Base-by-base conservation (phyloP, 2,329 filamentous ascomycete genomes). In the Xylariaceae sp. region DNA sequence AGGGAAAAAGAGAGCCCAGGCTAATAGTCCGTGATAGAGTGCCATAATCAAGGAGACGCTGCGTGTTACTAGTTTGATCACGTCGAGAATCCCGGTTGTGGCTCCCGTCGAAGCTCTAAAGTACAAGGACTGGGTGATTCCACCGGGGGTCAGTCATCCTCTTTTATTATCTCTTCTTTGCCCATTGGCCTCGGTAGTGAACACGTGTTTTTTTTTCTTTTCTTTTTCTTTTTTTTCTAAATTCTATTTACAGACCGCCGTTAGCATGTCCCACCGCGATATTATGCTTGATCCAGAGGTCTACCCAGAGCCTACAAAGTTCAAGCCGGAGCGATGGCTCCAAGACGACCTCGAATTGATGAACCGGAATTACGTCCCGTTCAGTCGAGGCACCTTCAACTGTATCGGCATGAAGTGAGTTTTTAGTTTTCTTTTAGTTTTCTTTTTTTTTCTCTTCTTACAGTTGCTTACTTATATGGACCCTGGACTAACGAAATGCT, bases 301-400 rank as follows among this genome's bases (percentile, higher is more conserved):
- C 12, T 67, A 64, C 39, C 63, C 64, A 1, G 50, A 59, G n/a
- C 60, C 64, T 0, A 48, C 60, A n/a, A 50, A 56, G 27, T 67
- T 62, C 47, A 49, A 54, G 9, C 61, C 65, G 0, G 58, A 62
- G 40, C 58, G 60, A 9, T 62, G 60, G 60, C 47, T 62, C n/a
- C 56, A 54, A 7, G 43, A 50, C 29, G 41, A 57, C 27, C 51
- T 49, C 34, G 56, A 58, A 26, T 12, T 32, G 41, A 55, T 60
- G 53, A 46, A 53, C 40, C 52, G 58, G n/a, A 60, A 57, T 29
- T 58, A 53, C 30, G 58, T 60, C 29, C 60, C 60, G 2, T 62
- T 62, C 6, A 19, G 48, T n/a, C 53, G 54, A 37, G 60, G 60
- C 11, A 60, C 60, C 3, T 41, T 58, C 43, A 58, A 50, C 35